These are phyloP conservation scores for Chrysoporthe deuterocubensis DNA, from an alignment of 2,329 filamentous ascomycete species.

Conservation along the genomic window DNA sequence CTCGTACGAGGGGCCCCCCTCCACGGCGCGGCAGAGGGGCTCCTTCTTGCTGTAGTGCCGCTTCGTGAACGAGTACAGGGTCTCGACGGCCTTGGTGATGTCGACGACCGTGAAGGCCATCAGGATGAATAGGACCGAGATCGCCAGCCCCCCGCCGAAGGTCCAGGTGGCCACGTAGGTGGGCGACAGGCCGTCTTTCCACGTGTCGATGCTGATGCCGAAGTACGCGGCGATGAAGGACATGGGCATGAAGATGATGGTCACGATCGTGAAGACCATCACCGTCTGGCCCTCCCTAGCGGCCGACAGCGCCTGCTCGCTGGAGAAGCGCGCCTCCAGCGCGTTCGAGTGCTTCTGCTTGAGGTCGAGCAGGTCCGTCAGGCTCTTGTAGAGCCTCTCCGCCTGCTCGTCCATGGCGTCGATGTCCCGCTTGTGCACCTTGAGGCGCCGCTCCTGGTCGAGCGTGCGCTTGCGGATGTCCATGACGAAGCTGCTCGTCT, in stretches of 20 bases:
- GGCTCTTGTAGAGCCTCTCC: slow-evolving; percentile 60
- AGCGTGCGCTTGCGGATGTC: slow-evolving; percentile 55
- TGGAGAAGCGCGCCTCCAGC: slow-evolving; percentile 64
- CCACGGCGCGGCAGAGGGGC: neutral
- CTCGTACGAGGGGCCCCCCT: slow-evolving; percentile 13
- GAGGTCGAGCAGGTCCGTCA: slow-evolving; percentile 66
- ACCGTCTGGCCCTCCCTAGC: slow-evolving; percentile 53
- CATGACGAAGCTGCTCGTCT: slow-evolving; percentile 26
- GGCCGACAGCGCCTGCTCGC: slow-evolving; percentile 64
- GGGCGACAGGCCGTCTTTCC: slow-evolving; percentile 39
- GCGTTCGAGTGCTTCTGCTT: slow-evolving; percentile 74
- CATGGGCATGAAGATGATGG: slow-evolving; percentile 50
- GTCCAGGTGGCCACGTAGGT: slow-evolving; percentile 36
- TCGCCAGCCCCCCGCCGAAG: slow-evolving; percentile 44
- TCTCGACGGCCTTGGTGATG: slow-evolving; percentile 34
- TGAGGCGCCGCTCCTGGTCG: slow-evolving; percentile 61
- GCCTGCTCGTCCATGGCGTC: slow-evolving; percentile 67
- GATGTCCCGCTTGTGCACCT: slow-evolving; percentile 63
- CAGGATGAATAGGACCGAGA: slow-evolving; percentile 43
- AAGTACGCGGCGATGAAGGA: slow-evolving; percentile 50
- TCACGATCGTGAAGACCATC: slow-evolving; percentile 51
- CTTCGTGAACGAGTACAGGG: slow-evolving; percentile 25
- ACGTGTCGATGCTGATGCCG: slow-evolving; percentile 52
- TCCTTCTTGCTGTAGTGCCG: neutral
- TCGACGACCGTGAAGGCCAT: slow-evolving; percentile 44